Base-by-base conservation (phyloP, 352 stramenopile genomes). In the Bremia lactucae region DNA sequence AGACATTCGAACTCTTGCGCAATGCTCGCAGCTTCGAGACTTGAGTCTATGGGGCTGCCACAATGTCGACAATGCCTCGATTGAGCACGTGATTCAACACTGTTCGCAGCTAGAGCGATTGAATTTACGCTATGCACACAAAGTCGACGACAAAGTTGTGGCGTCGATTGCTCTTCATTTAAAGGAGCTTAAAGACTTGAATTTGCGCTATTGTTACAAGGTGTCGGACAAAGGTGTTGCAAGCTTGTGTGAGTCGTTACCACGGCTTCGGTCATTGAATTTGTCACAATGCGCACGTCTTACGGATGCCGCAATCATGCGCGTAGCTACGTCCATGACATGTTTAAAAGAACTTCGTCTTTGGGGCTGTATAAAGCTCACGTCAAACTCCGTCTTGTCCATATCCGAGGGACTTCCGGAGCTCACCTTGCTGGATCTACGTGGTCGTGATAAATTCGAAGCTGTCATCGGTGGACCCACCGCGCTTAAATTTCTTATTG, bases 171-270 rank as follows among this genome's bases (percentile, higher is more conserved):
- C 64, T 2, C 14, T 33, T 2, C 15, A 72, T 16, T 23, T 79
- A 23, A 65, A 60, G 6, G 50, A 65, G 29, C 63, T 93, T 5
- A 72, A 70, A 34, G 59, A 85, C 16, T 45, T 93, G 36, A 88
- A 90, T 36, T 26, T 93, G 28, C 77, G 77, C 33, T 93, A 93
- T 55, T 90, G 77, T 63, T 90, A 85, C 72, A 90, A 90, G 46
- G 49, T 93, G 11, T 83, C 80, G 22, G 80, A 93, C 41, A 62
- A 59, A 8, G 69, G 58, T 14, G 76, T 93, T 6, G 38, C 45
- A 6, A 47, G 54, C 10, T 52, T 93, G 22, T 89, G 77, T 37
- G 52, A 72, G 13, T 55, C 46, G 4, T 21, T 85, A 19, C 41
- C 54, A 6, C 36, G 52, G 2, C 59, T 93, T 31, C 54, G 69